A percentile compares a stretch with the other conserved stretches of the same genome.
phyloP scores from a whole-genome alignment of 495 filamentous ascomycete species.

The Clavariopsis aquatica region DNA sequence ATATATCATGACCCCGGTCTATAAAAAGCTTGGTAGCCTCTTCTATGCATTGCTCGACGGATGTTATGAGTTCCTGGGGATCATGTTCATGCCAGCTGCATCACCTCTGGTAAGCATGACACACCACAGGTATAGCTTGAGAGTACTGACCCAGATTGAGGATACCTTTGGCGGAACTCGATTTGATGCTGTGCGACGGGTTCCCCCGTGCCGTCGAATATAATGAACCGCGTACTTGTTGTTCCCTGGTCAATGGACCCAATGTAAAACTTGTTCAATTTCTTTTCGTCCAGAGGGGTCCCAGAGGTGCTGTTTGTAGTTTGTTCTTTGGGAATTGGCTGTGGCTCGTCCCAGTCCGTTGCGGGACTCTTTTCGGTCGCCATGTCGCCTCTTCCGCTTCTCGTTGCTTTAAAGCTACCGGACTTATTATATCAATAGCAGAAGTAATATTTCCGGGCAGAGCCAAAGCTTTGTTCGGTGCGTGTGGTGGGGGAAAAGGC shows the following conservation, averaged over 20 bases:
- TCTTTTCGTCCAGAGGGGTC: slow-evolving; percentile 29
- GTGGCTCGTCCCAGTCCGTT: slow-evolving; percentile 12
- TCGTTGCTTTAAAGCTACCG: background rate
- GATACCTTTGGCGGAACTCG: slow-evolving; percentile 87
- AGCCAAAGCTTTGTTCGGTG: background rate
- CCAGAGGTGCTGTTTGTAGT: background rate
- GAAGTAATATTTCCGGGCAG: slow-evolving; percentile 1
- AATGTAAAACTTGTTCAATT: slow-evolving; percentile 52
- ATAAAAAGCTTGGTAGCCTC: slow-evolving; percentile 73
- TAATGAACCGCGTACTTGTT: slow-evolving; percentile 88
- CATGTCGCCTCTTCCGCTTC: slow-evolving; percentile 6
- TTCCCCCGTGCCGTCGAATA: slow-evolving; percentile 79
- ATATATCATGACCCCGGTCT: slow-evolving; percentile 66
- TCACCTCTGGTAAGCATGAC: slow-evolving; percentile 16
- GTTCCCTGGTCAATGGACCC: slow-evolving; percentile 90
- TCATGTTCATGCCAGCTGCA: slow-evolving; percentile 94
- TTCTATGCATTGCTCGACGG: slow-evolving; percentile 84
- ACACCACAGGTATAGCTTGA: slow-evolving; percentile 9
- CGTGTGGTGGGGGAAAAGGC: background rate
- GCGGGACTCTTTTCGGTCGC: slow-evolving; percentile 22
- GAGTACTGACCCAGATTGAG: slow-evolving; percentile 76
- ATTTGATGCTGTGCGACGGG: slow-evolving; percentile 87
- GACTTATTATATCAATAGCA: background rate
- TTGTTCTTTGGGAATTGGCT: slow-evolving; percentile 34
- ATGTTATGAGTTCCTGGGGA: slow-evolving; percentile 73